Evolutionary conservation across 1,139 yeast species (phyloP).

Genomic region (Kurtzmaniella quercitrusa): DNA sequence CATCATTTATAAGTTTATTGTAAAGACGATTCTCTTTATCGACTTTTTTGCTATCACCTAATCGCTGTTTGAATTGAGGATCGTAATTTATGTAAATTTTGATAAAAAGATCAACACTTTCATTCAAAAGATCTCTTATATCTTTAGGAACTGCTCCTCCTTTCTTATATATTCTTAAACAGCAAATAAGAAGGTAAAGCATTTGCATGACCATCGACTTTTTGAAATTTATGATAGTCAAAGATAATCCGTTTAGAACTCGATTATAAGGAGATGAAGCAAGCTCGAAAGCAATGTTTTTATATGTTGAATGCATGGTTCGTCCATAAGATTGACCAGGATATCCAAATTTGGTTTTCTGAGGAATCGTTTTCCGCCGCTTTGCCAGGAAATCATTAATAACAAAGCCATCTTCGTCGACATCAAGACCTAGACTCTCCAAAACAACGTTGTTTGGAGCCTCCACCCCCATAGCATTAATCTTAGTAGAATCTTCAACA

Average conservation of each 20-base stretch:
- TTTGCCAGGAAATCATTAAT: conserved; percentile 45
- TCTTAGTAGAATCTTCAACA: conserved; percentile 9
- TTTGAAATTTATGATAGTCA: conserved; percentile 43
- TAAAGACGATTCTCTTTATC: conserved; percentile 35
- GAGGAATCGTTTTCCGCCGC: conserved; percentile 20
- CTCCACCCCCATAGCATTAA: conserved; percentile 8
- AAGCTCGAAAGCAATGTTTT: conserved; percentile 16
- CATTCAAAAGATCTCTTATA: conserved; percentile 22
- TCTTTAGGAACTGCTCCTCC: conserved; percentile 17
- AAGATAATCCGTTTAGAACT: conserved; percentile 42
- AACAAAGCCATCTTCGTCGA: conserved; percentile 46
- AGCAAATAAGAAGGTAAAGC: conserved; percentile 41
- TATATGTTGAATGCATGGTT: neutral
- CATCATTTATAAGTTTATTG: conserved; percentile 37
- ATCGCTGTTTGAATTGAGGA: conserved; percentile 5
- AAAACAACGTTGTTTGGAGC: conserved; percentile 18
- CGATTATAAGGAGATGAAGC: conserved; percentile 41
- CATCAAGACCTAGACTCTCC: conserved; percentile 31
- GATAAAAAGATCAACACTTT: conserved; percentile 34
- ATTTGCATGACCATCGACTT: conserved; percentile 43
- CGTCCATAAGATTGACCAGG: conserved; percentile 1
- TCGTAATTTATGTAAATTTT: conserved; percentile 39
- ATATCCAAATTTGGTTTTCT: neutral
- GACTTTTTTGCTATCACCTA: conserved; percentile 15
- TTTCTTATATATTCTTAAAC: conserved; percentile 31